Conservation (phyloP, 495 filamentous ascomycete genomes). For the Xylaria castorea region DNA sequence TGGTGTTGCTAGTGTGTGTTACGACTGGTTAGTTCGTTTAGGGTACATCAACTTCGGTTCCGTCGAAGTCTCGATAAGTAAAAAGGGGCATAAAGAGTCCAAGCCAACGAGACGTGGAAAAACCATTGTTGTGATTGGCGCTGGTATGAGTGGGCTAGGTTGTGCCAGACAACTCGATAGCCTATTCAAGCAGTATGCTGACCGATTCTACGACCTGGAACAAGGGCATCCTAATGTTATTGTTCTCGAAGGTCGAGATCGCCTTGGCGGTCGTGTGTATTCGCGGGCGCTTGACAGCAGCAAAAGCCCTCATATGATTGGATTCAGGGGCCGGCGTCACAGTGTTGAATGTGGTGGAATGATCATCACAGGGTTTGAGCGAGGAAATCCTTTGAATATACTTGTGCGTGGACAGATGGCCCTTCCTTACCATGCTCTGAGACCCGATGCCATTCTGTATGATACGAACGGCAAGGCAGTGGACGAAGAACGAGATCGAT, state of each 20-base stretch:
- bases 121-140: conserved; percentile 88
- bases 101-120: conserved; percentile 58
- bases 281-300: conserved; percentile 72
- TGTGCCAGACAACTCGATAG: conserved; percentile 91
- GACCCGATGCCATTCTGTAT: conserved; percentile 87
- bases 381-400: conserved; percentile 90
- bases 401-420: conserved; percentile 91
- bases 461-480: conserved; percentile 85
- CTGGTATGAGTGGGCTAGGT: conserved; percentile 89
- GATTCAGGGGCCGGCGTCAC: conserved; percentile 64
- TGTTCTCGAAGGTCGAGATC: conserved; percentile 83
- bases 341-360: conserved; percentile 97
- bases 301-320: conserved; percentile 39
- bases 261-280: conserved; percentile 94
- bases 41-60: conserved; percentile 99
- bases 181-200: conserved; percentile 77
- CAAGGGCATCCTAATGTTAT: conserved; percentile 76
- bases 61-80: conserved; percentile 58
- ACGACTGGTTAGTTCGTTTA: conserved; percentile 87
- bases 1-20: conserved; percentile 84
- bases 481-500: conserved; percentile 76
- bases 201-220: conserved; percentile 64
- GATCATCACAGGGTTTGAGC: conserved; percentile 95
- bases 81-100: conserved; percentile 48
- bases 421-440: conserved; percentile 82